Conservation (phyloP, 2,329 filamentous ascomycete species). For the Trichoderma sp. region DNA sequence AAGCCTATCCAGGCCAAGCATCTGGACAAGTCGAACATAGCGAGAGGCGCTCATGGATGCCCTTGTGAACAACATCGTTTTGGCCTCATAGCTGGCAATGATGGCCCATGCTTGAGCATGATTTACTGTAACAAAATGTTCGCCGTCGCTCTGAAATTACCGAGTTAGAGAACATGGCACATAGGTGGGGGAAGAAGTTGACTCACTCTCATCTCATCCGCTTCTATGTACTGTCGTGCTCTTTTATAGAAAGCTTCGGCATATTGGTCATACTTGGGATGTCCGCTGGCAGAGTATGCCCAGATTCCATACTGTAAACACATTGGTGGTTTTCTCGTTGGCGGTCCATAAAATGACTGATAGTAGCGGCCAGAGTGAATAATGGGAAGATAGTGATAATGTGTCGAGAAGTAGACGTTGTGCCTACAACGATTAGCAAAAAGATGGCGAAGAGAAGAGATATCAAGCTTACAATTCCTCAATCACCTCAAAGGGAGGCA, state of each 20-base stretch:
- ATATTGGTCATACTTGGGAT: constrained; percentile 70
- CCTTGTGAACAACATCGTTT: constrained; percentile 79
- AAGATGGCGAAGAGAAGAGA: not conserved
- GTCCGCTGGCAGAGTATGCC: constrained; percentile 72
- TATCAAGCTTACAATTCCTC: constrained; percentile 69
- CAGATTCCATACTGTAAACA: constrained; percentile 86
- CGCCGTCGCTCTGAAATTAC: constrained; percentile 63
- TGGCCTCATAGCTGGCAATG: constrained; percentile 78
- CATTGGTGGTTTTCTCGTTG: constrained; percentile 77
- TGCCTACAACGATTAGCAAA: constrained; percentile 52
- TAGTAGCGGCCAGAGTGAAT: constrained; percentile 77
- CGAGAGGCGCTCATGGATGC: constrained; percentile 81
- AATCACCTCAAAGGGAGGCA: constrained; percentile 77
- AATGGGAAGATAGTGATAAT: constrained; percentile 73
- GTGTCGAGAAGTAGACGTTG: constrained; percentile 71
- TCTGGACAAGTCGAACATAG: constrained; percentile 69
- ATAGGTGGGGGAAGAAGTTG: not conserved
- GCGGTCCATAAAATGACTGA: constrained; percentile 69
- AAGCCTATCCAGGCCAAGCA: constrained; percentile 81
- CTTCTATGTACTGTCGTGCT: constrained; percentile 78
- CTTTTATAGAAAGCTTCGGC: constrained; percentile 80
- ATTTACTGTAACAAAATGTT: constrained; percentile 74
- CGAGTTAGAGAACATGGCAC: not conserved
- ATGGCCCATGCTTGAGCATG: constrained; percentile 82
- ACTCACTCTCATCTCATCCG: constrained; percentile 75